Base-by-base conservation (phyloP, 257 asterid species). In the Primulina huaijiensis region DNA sequence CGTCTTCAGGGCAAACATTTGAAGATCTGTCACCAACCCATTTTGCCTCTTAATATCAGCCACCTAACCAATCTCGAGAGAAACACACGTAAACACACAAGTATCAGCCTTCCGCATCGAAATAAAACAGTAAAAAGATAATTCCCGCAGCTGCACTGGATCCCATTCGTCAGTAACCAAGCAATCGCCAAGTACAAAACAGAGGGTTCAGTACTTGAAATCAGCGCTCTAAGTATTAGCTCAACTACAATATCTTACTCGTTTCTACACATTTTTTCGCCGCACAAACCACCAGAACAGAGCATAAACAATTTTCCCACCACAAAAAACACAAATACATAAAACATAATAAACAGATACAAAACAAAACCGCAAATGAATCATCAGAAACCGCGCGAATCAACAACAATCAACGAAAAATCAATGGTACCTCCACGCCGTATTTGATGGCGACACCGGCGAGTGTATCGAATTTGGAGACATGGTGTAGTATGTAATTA, bases 1-100 rank as follows among this genome's bases (percentile, higher is more conserved):
- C 6, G 93, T 85, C 80, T 85, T 92, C 11, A 86, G 85, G 71
- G 95, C 98, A 87, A 90, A 92, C 97, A 90, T 92, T 82, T 92
- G 97, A 67, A 87, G 88, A 82, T 92, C 96, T 5, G 96, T 85
- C 59, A 84, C 90, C 83, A 92, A 80, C 16, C 97, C 97, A 74
- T 92, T 90, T 46, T 84, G 70, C 82, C 85, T 92, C 88, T 88
- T 92, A 61, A 92, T 83, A 64, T 92, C 98, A 8, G 89, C 82
- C 77, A 90, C 96, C 98, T 92, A 78, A 38, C 50, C 62, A 67
- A 73, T 62, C 55, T 67, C 50, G 78, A 68, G 37, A 52, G 27
- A 60, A 30, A 73, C 30, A 40, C 64, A 60, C 14, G 34, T 40
- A 53, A 17, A 40, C 30, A 60, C 21, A 66, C 27, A 55, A 65